phyloP scores from a whole-genome alignment of 768 basidiomycete genomes.

The Paxillus involutus region DNA sequence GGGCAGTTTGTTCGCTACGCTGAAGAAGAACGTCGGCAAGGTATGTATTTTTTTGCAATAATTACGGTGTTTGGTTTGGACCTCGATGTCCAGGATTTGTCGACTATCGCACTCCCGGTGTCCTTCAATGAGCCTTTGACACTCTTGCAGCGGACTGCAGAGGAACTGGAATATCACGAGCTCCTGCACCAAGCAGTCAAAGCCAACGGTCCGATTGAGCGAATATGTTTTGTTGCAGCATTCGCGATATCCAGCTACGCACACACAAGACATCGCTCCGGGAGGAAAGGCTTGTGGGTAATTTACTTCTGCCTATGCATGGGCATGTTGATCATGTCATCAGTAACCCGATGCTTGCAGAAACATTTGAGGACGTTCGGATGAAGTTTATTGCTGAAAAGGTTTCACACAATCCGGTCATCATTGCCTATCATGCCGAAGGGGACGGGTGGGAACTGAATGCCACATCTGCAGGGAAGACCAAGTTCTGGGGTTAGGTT shows the following conservation, averaged over 20 bases:
- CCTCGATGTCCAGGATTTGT: conserved; percentile 58
- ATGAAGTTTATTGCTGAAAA: conserved; percentile 88
- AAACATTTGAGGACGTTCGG: conserved; percentile 82
- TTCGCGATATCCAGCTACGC: conserved; percentile 86
- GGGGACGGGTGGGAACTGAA: conserved; percentile 74
- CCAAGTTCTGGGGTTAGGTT: conserved; percentile 85
- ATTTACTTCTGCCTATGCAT: not conserved
- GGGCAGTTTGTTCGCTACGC: conserved; percentile 76
- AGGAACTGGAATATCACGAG: conserved; percentile 78
- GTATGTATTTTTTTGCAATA: conserved; percentile 35
- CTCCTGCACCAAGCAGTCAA: conserved; percentile 67
- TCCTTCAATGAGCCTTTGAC: conserved; percentile 89
- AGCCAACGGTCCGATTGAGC: conserved; percentile 57
- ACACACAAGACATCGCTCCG: conserved; percentile 75
- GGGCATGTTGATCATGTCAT: conserved; percentile 7
- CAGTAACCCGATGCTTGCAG: conserved; percentile 86
- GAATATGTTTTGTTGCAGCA: conserved; percentile 76
- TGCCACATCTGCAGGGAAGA: conserved; percentile 78
- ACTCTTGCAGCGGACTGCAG: conserved; percentile 76
- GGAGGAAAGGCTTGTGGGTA: conserved; percentile 86
- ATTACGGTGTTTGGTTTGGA: not conserved
- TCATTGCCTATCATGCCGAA: conserved; percentile 85
- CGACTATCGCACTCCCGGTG: conserved; percentile 82
- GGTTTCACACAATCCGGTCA: conserved; percentile 80
- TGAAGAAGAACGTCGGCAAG: conserved; percentile 90